Evolutionary conservation across 116 monocot genomes (phyloP), one percentile per base, ranked within the genome.

Genomic region (Dioscorea cayenensis): DNA sequence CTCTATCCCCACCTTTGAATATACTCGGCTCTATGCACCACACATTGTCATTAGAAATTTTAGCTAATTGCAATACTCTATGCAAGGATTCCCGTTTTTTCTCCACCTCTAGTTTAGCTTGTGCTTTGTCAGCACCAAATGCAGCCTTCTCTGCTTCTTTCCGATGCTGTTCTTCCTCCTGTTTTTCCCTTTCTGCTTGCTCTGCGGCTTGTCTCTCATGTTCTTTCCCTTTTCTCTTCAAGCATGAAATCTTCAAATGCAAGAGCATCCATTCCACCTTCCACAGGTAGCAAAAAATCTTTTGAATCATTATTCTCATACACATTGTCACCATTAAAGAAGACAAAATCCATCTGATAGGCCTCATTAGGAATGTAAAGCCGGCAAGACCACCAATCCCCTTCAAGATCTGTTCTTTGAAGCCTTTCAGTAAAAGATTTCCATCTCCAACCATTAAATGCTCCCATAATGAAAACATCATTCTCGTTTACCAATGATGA

Each of bases 331-430:
- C 93, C 88, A 67, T 97, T 90, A 70, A 88, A 97, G 76, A 97
- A 97, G 2, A 97, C 97, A 82, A 93, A 93, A 67, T 97, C 88
- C 37, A 97, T 77, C 73, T 77, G 77, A 64, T 88, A 97, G 63
- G 97, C 90, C 73, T 97, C 81, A 60, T 79, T 90, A 27, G 90
- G 92, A 16, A 96, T 80, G 66, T 82, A 82, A 59, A 96, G 70
- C 71, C 79, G 68, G 76, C 85, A 92, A 72, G 84, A 87, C 92
- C 90, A 96, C 92, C 92, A 90, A 76, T 96, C 90, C 68, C 96
- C 92, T 23, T 77, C 67, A 23, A 96, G 76, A 74, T 83, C 79
- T 21, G 90, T 78, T 75, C 79, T 87, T 9, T 77, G 78, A 82
- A 96, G 65, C 58, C 69, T 90, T 71, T 86, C 84, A 62, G 92